phyloP scores from a whole-genome alignment of 805 yeast species.

The Danielozyma ontarioensis region DNA sequence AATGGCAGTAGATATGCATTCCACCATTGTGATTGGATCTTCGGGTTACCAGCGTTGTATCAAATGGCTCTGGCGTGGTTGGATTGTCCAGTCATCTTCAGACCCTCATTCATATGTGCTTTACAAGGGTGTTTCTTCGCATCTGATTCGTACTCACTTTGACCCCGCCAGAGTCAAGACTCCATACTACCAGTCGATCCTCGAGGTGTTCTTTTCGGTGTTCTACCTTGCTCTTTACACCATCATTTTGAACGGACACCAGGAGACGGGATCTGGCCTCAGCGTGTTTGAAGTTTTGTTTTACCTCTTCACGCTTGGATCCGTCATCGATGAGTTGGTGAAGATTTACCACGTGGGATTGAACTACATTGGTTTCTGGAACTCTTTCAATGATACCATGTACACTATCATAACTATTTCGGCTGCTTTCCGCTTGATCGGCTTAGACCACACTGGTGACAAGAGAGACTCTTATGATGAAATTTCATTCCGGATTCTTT shows the following conservation, averaged over 20 bases:
- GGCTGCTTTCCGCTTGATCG: slow-evolving; percentile 49
- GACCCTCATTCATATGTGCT: slow-evolving; percentile 68
- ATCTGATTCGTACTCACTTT: slow-evolving; percentile 57
- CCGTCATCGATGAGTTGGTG: slow-evolving; percentile 58
- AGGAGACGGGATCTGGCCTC: slow-evolving; percentile 25
- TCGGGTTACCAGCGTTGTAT: slow-evolving; percentile 82
- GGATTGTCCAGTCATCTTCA: slow-evolving; percentile 72
- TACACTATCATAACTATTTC: slow-evolving; percentile 52
- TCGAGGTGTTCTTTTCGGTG: slow-evolving; percentile 66
- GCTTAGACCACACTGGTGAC: slow-evolving; percentile 18
- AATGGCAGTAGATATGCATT: slow-evolving; percentile 80
- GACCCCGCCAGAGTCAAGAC: slow-evolving; percentile 81
- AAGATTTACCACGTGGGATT: slow-evolving; percentile 76
- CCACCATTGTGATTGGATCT: slow-evolving; percentile 70
- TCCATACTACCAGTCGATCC: slow-evolving; percentile 72
- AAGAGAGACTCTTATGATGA: slow-evolving; percentile 39
- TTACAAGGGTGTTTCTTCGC: slow-evolving; percentile 55
- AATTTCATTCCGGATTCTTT: slow-evolving; percentile 61
- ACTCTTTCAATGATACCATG: slow-evolving; percentile 68
- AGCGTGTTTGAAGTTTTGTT: slow-evolving; percentile 50
- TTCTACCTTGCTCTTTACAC: slow-evolving; percentile 61
- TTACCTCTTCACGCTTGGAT: slow-evolving; percentile 63
- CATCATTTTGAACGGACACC: slow-evolving; percentile 55
- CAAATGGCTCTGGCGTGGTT: slow-evolving; percentile 90
- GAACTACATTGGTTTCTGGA: slow-evolving; percentile 72